phyloP scores from a whole-genome alignment of 1,139 yeast genomes.

The Lodderomyces elongisporus region DNA sequence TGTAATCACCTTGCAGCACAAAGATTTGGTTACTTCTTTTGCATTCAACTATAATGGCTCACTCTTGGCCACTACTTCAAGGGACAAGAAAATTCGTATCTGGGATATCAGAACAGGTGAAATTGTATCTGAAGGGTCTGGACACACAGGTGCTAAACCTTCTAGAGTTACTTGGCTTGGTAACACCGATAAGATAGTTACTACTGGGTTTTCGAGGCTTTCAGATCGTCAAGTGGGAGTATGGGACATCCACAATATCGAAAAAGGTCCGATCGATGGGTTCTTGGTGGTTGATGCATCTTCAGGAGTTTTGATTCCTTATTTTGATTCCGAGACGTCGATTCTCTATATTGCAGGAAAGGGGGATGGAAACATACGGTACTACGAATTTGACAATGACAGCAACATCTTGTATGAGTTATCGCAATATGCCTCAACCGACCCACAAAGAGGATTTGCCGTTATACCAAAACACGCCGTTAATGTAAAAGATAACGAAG shows the following conservation, averaged over 20 bases:
- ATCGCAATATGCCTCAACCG: conserved; percentile 81
- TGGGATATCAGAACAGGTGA: conserved; percentile 85
- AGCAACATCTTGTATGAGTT: conserved; percentile 71
- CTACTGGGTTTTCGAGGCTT: conserved; percentile 92
- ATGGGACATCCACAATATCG: conserved; percentile 78
- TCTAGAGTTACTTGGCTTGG: conserved; percentile 90
- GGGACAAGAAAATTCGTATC: conserved; percentile 83
- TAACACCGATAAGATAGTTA: conserved; percentile 72
- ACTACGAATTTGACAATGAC: conserved; percentile 82
- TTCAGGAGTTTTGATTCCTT: conserved; percentile 90
- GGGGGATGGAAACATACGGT: conserved; percentile 97
- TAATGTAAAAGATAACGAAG: conserved; percentile 77
- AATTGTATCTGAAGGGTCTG: conserved; percentile 75
- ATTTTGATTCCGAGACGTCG: conserved; percentile 75
- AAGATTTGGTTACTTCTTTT: conserved; percentile 86
- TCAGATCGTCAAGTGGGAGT: conserved; percentile 94
- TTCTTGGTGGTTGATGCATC: conserved; percentile 81
- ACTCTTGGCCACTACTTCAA: conserved; percentile 80
- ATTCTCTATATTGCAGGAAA: conserved; percentile 90
- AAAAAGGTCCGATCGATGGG: conserved; percentile 82
- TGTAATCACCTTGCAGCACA: conserved; percentile 71
- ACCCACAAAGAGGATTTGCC: conserved; percentile 95
- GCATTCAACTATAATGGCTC: conserved; percentile 88
- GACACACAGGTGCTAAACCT: conserved; percentile 90
- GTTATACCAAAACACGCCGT: conserved; percentile 80